Percentiles rank a stretch among this genome's conserved stretches.
Evolutionary conservation across 805 yeast genomes (phyloP).

Genomic region (Brettanomyces bruxellensis): DNA sequence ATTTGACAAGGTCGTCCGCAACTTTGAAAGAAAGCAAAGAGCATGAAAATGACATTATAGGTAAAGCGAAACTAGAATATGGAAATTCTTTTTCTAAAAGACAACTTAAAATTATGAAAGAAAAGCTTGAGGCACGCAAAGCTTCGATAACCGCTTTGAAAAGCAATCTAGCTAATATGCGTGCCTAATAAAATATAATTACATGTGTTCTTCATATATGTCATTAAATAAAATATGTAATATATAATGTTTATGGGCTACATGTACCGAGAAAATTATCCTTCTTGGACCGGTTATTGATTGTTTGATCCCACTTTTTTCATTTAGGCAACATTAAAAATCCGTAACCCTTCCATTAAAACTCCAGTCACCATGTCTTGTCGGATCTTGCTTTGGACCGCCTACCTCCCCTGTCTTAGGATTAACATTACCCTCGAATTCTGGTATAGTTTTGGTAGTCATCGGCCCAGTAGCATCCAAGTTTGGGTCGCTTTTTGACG

Average conservation of each 20-base stretch:
- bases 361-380: conserved; percentile 78
- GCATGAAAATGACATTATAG: conserved; percentile 10
- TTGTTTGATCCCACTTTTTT: too few relatives aligned
- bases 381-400: conserved; percentile 97
- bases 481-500: not conserved
- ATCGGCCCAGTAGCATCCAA: conserved; percentile 12
- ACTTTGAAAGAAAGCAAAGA: conserved; percentile 10
- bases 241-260: too few relatives aligned
- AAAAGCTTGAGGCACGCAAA: conserved; percentile 11
- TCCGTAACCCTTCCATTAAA: conserved; percentile 96
- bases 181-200: too few relatives aligned
- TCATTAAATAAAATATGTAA: too few relatives aligned
- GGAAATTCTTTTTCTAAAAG: conserved; percentile 4
- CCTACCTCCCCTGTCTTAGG: conserved; percentile 94
- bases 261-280: too few relatives aligned
- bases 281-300: too few relatives aligned
- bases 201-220: too few relatives aligned
- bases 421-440: conserved; percentile 89
- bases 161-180: too few relatives aligned
- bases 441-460: conserved; percentile 74
- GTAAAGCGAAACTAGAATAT: conserved; percentile 1
- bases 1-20: conserved; percentile 3
- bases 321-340: conserved; percentile 35
- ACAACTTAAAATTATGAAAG: conserved; percentile 9
- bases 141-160: not conserved